A percentile compares a stretch with the other conserved stretches of the same genome.
phyloP scores from a whole-genome alignment of 495 filamentous ascomycete species.

The Podospora bellae-mahoneyi region DNA sequence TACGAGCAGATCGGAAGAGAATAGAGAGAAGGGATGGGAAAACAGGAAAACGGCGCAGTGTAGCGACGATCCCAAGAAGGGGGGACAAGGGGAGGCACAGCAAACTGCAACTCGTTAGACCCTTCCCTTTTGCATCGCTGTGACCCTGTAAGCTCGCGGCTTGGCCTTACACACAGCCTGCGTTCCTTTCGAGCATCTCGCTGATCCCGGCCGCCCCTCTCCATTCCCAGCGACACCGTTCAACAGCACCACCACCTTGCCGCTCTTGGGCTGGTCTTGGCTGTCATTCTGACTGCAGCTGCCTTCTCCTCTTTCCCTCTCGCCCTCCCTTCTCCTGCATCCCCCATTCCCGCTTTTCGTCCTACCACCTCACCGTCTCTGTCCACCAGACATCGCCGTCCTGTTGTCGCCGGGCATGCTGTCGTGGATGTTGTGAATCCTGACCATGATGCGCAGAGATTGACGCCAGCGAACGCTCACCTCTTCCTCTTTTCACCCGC shows the following conservation, averaged over 20 bases:
- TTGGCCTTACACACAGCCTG: slow-evolving; percentile 9
- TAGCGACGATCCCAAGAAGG: neutral
- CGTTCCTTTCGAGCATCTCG: slow-evolving; percentile 7
- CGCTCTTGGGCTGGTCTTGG: neutral
- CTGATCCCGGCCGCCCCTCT: slow-evolving; percentile 11
- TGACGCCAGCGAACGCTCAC: neutral
- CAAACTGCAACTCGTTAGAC: neutral
- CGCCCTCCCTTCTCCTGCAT: neutral
- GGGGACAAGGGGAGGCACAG: neutral
- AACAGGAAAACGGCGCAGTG: neutral
- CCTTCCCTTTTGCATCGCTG: neutral
- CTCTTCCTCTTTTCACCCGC: neutral
- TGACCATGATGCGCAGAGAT: neutral
- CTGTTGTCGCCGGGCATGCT: neutral
- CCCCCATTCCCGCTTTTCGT: neutral
- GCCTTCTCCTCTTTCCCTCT: neutral
- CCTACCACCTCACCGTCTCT: neutral
- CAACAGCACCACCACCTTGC: neutral
- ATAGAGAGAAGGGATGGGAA: neutral
- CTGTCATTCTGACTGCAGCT: neutral
- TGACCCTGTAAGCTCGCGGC: neutral
- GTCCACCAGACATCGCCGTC: neutral
- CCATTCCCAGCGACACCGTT: neutral
- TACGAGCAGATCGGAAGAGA: neutral
- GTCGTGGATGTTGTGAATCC: neutral